Conservation (phyloP, 2,329 filamentous ascomycete genomes). For the Fusarium liriodendri region DNA sequence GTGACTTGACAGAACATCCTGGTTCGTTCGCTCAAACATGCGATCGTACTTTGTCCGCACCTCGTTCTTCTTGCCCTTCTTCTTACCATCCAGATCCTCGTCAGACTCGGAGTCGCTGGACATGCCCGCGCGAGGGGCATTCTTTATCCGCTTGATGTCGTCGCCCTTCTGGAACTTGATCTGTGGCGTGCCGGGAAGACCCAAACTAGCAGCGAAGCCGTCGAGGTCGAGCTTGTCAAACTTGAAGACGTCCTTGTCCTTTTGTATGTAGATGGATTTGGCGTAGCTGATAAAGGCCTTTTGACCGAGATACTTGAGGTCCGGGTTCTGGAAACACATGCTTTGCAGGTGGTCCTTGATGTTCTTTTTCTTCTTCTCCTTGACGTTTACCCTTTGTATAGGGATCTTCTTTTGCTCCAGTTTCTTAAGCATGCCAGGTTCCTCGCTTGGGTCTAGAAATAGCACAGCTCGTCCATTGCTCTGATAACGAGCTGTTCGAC, state of each 20-base stretch:
- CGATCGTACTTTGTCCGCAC: slow-evolving; percentile 96
- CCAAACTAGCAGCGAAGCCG: slow-evolving; percentile 85
- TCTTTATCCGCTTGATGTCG: slow-evolving; percentile 88
- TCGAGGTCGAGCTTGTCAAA: slow-evolving; percentile 86
- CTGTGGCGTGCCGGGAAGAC: slow-evolving; percentile 88
- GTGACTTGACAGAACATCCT: slow-evolving; percentile 94
- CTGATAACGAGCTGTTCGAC: slow-evolving; percentile 93
- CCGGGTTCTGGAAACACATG: slow-evolving; percentile 95
- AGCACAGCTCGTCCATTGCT: slow-evolving; percentile 87
- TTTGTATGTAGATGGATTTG: slow-evolving; percentile 86
- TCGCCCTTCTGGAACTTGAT: slow-evolving; percentile 95
- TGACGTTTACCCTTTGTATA: slow-evolving; percentile 86
- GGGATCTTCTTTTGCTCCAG: slow-evolving; percentile 91
- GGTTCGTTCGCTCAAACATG: slow-evolving; percentile 97
- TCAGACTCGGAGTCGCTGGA: slow-evolving; percentile 71
- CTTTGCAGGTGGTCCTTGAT: slow-evolving; percentile 89
- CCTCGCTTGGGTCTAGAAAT: slow-evolving; percentile 92
- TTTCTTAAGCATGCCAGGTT: slow-evolving; percentile 87
- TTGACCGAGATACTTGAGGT: slow-evolving; percentile 93
- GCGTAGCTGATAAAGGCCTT: slow-evolving; percentile 96
- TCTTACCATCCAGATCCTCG: slow-evolving; percentile 64
- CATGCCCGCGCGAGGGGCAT: slow-evolving; percentile 77
- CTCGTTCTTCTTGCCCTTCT: slow-evolving; percentile 70
- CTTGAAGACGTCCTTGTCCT: slow-evolving; percentile 91
- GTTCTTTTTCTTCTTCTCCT: slow-evolving; percentile 87